Evolutionary conservation across 2,329 filamentous ascomycete genomes (phyloP).

Genomic region (Cladosporium sp.): DNA sequence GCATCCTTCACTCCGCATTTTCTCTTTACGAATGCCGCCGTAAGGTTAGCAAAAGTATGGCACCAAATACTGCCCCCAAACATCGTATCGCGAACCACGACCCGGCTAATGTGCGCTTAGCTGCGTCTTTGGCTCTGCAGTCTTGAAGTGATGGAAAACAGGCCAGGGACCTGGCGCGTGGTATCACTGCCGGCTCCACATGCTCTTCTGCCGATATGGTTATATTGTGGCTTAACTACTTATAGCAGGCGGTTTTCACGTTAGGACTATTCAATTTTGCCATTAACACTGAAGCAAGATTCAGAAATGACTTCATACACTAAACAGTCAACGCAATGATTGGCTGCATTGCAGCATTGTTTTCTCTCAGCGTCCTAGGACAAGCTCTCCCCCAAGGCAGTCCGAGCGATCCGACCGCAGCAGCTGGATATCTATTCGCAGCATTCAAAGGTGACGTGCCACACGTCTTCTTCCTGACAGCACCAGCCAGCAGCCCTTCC

Average conservation of each 20-base stretch:
- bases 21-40: background rate
- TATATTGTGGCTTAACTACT: background rate
- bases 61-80: background rate
- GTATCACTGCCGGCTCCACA: background rate
- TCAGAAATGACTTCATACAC: background rate
- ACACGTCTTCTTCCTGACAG: constrained; percentile 12
- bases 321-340: background rate
- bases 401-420: background rate
- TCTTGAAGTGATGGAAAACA: background rate
- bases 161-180: background rate
- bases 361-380: background rate
- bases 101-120: background rate
- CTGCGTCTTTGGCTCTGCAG: background rate
- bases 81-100: background rate
- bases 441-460: constrained; percentile 9
- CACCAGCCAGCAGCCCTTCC: background rate
- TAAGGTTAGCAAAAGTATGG: background rate
- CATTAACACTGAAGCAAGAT: too few relatives aligned
- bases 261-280: too few relatives aligned
- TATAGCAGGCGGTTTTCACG: background rate
- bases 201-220: background rate
- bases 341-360: background rate
- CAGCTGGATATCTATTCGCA: constrained; percentile 6
- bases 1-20: background rate
- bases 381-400: background rate